Conservation (phyloP, 73 alveolate genomes). For the Tetrahymena thermophila region DNA sequence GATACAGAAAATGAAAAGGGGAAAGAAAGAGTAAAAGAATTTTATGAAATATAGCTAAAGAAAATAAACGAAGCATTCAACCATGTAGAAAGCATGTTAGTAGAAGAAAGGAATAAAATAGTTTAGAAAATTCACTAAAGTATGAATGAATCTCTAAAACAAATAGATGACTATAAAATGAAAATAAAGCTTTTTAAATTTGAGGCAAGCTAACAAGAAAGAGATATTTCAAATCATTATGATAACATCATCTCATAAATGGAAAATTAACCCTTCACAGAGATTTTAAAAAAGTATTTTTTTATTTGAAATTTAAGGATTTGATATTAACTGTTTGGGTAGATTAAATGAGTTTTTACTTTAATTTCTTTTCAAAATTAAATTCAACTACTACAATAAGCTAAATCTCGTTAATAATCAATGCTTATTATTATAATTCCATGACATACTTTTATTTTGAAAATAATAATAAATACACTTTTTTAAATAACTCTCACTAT, state of each 20-base stretch:
- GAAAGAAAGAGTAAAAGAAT: background rate
- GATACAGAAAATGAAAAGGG: background rate
- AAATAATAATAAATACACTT: no score
- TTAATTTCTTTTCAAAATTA: background rate
- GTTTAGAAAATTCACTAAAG: background rate
- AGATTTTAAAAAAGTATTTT: background rate
- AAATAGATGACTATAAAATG: background rate
- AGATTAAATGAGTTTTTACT: background rate
- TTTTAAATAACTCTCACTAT: no score
- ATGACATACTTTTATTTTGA: background rate
- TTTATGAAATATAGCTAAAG: background rate
- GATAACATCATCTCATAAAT: background rate
- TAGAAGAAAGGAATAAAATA: background rate
- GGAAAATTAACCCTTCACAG: background rate
- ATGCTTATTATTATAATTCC: background rate
- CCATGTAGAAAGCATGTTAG: background rate
- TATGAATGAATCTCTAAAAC: background rate
- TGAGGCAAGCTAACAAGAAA: background rate
- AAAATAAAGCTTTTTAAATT: background rate
- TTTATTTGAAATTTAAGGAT: background rate
- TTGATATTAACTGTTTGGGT: background rate
- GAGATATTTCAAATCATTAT: background rate
- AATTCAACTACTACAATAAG: background rate
- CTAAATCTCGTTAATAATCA: background rate
- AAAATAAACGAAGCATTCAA: background rate